Evolutionary conservation across 768 basidiomycete species (phyloP), one percentile per base, ranked within the genome.

Genomic region (Rhodotorula babjevae): DNA sequence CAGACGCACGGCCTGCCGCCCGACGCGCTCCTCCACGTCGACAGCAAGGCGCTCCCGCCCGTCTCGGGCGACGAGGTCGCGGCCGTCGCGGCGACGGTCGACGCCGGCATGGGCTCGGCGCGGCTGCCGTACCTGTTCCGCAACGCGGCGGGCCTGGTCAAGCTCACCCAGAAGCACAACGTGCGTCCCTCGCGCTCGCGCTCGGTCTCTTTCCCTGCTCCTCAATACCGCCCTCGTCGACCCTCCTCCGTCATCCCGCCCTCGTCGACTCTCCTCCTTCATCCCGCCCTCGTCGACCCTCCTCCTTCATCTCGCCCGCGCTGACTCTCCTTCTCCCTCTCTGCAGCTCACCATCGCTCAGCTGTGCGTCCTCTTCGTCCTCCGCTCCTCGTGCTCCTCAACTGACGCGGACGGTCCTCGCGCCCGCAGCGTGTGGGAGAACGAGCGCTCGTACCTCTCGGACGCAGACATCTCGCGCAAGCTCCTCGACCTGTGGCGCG

Each of bases 391-490:
- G 14, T 14, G 44, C 44, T 15, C 44, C 8, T 46, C 44, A 18
- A 18, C 44, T 46, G 44, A 46, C 44, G 5, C 44, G 44, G 2
- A 18, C 44, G 44, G 36, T 36, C 44, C 14, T 15, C 44, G 6
- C 44, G 31, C 9, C 15, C 9, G 31, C 46, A 67, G 93, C 62
- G 92, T 95, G 2, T 90, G 91, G 79, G 90, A 94, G 81, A 96
- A 96, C 78, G 93, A 96, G 81, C 65, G 71, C 25, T 60, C 60
- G 33, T 76, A 67, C 64, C 52, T 67, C 21, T 61, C 73, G 0
- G 71, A 74, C 23, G 50, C 63, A 0, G 71, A 79, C 67, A 78
- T 79, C 63, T 50, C 61, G 29, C 50, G 58, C 5, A 49, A 63
- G 49, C 50, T 76, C 2, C 50, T 72, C 23, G 58, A 62, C 5